Conservation (phyloP, 2,329 filamentous ascomycete genomes). For the Pseudovirgaria hyperparasitica region DNA sequence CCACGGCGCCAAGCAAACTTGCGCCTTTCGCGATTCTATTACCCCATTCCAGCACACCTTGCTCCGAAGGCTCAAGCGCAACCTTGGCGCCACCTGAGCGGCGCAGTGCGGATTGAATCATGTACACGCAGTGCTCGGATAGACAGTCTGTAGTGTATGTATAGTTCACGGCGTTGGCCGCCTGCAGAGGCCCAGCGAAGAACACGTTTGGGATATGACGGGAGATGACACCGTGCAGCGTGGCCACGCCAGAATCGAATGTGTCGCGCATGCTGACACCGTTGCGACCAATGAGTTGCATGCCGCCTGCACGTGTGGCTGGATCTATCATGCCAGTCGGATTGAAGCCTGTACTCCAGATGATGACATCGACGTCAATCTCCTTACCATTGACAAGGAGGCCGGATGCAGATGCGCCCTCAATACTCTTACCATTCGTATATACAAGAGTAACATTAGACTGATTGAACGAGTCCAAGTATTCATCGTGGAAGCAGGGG, state of each 20-base stretch:
- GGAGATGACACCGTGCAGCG: slow-evolving; percentile 37
- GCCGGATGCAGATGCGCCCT: slow-evolving; percentile 29
- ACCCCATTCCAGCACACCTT: slow-evolving; percentile 1
- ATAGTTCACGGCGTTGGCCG: too few relatives aligned
- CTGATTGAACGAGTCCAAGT: slow-evolving; percentile 45
- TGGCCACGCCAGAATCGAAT: slow-evolving; percentile 27
- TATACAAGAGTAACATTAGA: slow-evolving; percentile 48
- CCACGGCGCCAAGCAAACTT: neutral
- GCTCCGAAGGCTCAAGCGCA: neutral
- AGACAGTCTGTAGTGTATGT: too few relatives aligned
- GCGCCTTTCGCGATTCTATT: slow-evolving; percentile 1
- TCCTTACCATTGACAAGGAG: slow-evolving; percentile 32
- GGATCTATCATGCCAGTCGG: slow-evolving; percentile 9
- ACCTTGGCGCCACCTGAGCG: too few relatives aligned
- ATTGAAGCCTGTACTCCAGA: slow-evolving; percentile 29
- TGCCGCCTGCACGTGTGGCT: too few relatives aligned
- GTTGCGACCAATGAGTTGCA: slow-evolving; percentile 29
- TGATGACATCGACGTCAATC: slow-evolving; percentile 30
- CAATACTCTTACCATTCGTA: slow-evolving; percentile 42
- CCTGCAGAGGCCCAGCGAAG: too few relatives aligned
- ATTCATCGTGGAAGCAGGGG: slow-evolving; percentile 48
- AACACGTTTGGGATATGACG: slow-evolving; percentile 42
- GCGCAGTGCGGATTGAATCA: too few relatives aligned
- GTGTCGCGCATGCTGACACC: slow-evolving; percentile 31
- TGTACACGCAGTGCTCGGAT: neutral